Evolutionary conservation across 495 filamentous ascomycete species (phyloP).

Genomic region (Xylaria scruposa): DNA sequence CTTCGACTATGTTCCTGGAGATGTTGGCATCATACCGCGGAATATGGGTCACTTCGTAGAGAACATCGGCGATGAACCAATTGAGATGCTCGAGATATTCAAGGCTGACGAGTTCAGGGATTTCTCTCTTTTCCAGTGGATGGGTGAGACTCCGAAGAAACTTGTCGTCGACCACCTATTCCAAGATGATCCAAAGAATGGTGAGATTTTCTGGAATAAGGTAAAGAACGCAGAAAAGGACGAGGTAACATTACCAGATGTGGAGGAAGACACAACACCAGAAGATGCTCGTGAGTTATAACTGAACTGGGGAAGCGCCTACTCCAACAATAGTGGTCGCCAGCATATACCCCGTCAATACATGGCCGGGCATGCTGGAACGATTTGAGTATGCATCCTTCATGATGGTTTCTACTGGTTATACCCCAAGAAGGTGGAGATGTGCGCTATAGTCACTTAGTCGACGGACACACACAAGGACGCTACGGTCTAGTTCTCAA

Average conservation of each 20-base stretch:
- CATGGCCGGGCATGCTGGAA: background rate
- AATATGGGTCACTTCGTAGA: slow-evolving; percentile 70
- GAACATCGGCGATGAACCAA: slow-evolving; percentile 64
- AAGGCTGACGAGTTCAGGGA: slow-evolving; percentile 64
- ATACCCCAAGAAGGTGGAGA: background rate
- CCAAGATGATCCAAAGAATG: slow-evolving; percentile 56
- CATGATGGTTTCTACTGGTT: background rate
- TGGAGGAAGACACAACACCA: slow-evolving; percentile 10
- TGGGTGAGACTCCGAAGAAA: slow-evolving; percentile 67
- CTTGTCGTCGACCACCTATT: slow-evolving; percentile 70
- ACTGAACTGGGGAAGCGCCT: background rate
- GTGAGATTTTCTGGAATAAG: slow-evolving; percentile 61
- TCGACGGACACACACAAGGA: background rate
- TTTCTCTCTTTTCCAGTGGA: slow-evolving; percentile 72
- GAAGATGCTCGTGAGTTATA: slow-evolving; percentile 32
- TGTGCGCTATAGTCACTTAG: background rate
- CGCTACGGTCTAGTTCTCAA: background rate
- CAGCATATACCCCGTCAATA: background rate
- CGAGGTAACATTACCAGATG: slow-evolving; percentile 42
- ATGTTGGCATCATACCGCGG: slow-evolving; percentile 66
- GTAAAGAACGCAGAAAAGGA: slow-evolving; percentile 61
- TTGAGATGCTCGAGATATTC: slow-evolving; percentile 68
- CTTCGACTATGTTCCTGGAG: slow-evolving; percentile 57
- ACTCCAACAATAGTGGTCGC: background rate
- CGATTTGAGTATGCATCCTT: background rate